Percentiles rank a stretch among this genome's conserved stretches.
Evolutionary conservation across 495 filamentous ascomycete genomes (phyloP).

Genomic region (Aspergillus campestris): DNA sequence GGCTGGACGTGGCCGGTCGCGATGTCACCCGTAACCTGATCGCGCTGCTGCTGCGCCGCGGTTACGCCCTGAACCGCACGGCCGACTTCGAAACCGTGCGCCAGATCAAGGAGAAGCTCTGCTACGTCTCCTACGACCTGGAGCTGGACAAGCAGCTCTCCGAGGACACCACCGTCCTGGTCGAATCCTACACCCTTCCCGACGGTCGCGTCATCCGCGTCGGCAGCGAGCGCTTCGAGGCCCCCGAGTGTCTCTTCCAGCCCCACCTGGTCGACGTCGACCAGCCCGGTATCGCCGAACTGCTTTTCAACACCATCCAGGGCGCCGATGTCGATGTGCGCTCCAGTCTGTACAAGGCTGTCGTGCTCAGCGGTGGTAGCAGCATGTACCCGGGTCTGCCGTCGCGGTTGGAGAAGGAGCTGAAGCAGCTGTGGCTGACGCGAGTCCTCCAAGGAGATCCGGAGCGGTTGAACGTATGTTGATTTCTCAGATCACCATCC

Average conservation of each 20-base stretch:
- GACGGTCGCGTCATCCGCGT: conserved; percentile 94
- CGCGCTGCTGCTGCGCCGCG: conserved; percentile 83
- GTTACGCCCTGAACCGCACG: conserved; percentile 95
- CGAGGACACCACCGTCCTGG: conserved; percentile 95
- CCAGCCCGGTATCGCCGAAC: conserved; percentile 91
- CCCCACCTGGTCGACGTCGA: conserved; percentile 97
- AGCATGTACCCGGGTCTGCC: conserved; percentile 98
- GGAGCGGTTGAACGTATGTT: conserved; percentile 70
- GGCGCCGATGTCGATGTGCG: conserved; percentile 91
- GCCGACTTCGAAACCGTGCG: conserved; percentile 99
- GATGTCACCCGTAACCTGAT: conserved; percentile 98
- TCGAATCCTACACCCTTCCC: conserved; percentile 94
- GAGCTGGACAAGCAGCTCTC: conserved; percentile 91
- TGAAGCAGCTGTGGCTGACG: conserved; percentile 98
- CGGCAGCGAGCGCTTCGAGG: conserved; percentile 94
- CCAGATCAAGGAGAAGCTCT: conserved; percentile 99
- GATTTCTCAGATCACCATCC: not conserved
- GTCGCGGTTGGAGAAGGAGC: conserved; percentile 90
- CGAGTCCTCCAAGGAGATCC: conserved; percentile 82
- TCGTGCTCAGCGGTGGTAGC: conserved; percentile 91
- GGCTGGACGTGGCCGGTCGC: conserved; percentile 90
- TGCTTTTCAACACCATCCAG: conserved; percentile 98
- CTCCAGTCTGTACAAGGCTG: conserved; percentile 87
- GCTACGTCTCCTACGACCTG: conserved; percentile 98
- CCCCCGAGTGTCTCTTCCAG: conserved; percentile 97